Base-by-base conservation (phyloP, 768 basidiomycete species). In the Phlebiopsis flavidoalba region DNA sequence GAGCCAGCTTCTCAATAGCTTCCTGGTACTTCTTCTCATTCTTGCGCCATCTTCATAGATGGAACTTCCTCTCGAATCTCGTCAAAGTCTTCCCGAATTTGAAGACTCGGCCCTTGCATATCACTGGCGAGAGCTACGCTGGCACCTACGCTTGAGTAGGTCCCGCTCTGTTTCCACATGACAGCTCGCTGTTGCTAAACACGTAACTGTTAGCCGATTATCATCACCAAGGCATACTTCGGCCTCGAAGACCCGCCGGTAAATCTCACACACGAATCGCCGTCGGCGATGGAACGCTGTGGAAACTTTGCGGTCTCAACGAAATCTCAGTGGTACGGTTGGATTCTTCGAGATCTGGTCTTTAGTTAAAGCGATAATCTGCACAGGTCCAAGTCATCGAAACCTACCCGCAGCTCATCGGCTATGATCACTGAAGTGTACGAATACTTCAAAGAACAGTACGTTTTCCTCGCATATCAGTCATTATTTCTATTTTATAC, bases 341-440 rank as follows among this genome's bases (percentile, higher is more conserved):
- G 31, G 19, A 21, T 36, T 19, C n/a, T 52, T 31, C 14, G 22
- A 5, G 8, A 21, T 26, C 5, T n/a, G 15, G 5, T 21, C 5
- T 1, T 1, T 4, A 19, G 15, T n/a, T n/a, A 33, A n/a, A 26
- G 8, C 10, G n/a, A 33, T n/a, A 12, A 17, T 10, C 54, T 24
- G 63, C 26, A 7, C 61, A 87, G 86, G 68, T 84, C 46, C 78
- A 70, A 58, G 76, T 87, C 33, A 70, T 90, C n/a, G 82, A 88
- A 72, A 90, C 89, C 5, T 88, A 86, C 67, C 89, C 89, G 1
- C 89, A 90, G 68, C 73, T 91, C 33, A 88, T 91, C 56, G 85
- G 82, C 36, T 91, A 91, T 65, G 84, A 91, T 62, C 75, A n/a
- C 77, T 50, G 79, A 81, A 5, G 85, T 88, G 6, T 85, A 81